Conservation (phyloP, 495 filamentous ascomycete species). For the Podospora comata region DNA sequence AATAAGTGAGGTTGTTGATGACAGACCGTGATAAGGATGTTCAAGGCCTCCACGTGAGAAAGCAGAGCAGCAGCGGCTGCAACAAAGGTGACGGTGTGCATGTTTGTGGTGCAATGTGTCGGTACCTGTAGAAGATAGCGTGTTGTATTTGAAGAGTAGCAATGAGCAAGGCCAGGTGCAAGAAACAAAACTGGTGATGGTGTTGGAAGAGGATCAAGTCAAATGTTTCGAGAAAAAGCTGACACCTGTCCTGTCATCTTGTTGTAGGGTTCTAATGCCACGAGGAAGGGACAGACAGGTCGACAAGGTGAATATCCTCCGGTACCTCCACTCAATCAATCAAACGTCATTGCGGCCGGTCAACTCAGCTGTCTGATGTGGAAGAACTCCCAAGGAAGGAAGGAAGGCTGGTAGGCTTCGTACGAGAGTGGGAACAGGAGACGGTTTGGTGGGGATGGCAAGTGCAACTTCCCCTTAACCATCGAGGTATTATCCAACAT, state of each 20-base stretch:
- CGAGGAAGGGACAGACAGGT: background rate
- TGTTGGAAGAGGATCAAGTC: background rate
- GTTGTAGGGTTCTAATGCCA: background rate
- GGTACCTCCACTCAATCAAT: background rate
- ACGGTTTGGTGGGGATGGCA: background rate
- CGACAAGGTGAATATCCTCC: background rate
- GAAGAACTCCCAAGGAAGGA: background rate
- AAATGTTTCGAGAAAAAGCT: background rate
- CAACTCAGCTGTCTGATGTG: background rate
- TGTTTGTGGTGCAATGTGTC: background rate
- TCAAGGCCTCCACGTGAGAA: slow-evolving; percentile 12
- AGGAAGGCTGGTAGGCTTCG: background rate
- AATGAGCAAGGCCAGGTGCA: background rate
- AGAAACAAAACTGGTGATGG: background rate
- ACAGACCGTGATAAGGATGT: slow-evolving; percentile 26
- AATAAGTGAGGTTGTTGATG: background rate
- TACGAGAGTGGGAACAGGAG: background rate
- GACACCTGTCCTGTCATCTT: background rate
- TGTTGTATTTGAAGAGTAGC: background rate
- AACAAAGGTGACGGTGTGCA: background rate
- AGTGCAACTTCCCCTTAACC: too few relatives aligned
- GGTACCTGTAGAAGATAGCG: background rate
- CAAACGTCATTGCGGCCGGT: background rate
- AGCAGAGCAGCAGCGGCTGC: slow-evolving; percentile 13
- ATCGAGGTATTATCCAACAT: too few relatives aligned